Conservation (phyloP, 1,284 basidiomycete species). For the Sanghuangporus sanghuang region DNA sequence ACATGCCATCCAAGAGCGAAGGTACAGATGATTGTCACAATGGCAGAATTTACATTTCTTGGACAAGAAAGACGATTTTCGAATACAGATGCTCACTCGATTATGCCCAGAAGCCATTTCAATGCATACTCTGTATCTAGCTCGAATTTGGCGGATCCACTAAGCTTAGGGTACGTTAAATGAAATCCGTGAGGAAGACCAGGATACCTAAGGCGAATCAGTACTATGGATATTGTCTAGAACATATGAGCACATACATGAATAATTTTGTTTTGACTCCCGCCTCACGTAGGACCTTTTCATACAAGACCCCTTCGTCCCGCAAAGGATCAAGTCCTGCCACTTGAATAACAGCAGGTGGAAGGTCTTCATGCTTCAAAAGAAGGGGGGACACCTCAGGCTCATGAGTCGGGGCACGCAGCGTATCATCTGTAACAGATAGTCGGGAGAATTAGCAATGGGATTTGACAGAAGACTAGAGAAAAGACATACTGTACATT, state of each 20-base stretch:
- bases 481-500: background rate
- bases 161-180: background rate
- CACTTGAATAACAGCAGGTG: slow-evolving; percentile 21
- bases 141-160: background rate
- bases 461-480: background rate
- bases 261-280: slow-evolving; percentile 19
- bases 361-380: slow-evolving; percentile 18
- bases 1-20: no score
- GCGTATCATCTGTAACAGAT: background rate
- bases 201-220: slow-evolving; percentile 1
- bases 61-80: background rate
- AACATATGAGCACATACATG: slow-evolving; percentile 14
- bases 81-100: background rate
- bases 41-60: background rate
- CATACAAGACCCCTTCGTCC: slow-evolving; percentile 25
- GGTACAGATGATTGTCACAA: background rate
- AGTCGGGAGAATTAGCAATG: background rate
- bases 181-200: slow-evolving; percentile 13
- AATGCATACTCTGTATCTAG: slow-evolving; percentile 5
- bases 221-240: background rate
- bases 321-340: slow-evolving; percentile 23
- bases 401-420: background rate
- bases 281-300: slow-evolving; percentile 16
- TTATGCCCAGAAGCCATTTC: background rate
- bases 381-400: slow-evolving; percentile 21